These are phyloP conservation scores for Trematosphaeria pertusa DNA, from an alignment of 2,329 filamentous ascomycete genomes.

Conservation along the genomic window DNA sequence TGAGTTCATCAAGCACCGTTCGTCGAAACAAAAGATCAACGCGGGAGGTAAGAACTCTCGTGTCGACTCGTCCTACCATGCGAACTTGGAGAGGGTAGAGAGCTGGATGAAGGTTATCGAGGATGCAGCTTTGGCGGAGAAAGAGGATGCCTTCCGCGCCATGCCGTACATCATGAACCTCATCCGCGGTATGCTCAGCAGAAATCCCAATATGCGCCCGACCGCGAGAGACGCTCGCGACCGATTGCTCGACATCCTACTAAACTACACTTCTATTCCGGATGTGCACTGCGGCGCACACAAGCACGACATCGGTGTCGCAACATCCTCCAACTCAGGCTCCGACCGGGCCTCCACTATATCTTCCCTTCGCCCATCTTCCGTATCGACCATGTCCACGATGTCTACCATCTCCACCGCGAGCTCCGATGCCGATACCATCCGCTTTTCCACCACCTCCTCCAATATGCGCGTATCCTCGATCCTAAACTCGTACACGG, in stretches of 20 bases:
- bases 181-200: constrained; percentile 52
- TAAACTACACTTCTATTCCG: constrained; percentile 38
- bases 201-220: constrained; percentile 50
- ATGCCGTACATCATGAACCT: constrained; percentile 51
- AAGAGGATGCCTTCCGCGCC: constrained; percentile 48
- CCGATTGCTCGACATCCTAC: constrained; percentile 40
- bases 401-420: constrained; percentile 12
- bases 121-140: constrained; percentile 59
- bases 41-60: constrained; percentile 59
- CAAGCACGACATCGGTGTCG: constrained; percentile 35
- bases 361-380: constrained; percentile 31
- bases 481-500: constrained; percentile 39
- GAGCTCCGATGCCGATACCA: constrained; percentile 39
- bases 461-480: constrained; percentile 35
- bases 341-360: constrained; percentile 39
- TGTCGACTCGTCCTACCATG: constrained; percentile 74
- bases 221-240: constrained; percentile 51
- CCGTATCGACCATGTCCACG: constrained; percentile 37
- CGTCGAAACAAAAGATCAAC: constrained; percentile 66
- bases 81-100: constrained; percentile 72
- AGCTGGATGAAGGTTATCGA: constrained; percentile 70
- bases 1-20: constrained; percentile 71
- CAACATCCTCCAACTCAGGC: constrained; percentile 30
- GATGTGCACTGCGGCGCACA: constrained; percentile 45
- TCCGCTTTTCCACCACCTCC: constrained; percentile 26